Evolutionary conservation across 73 alveolate genomes (phyloP).

Genomic region (Diophrys sp.): DNA sequence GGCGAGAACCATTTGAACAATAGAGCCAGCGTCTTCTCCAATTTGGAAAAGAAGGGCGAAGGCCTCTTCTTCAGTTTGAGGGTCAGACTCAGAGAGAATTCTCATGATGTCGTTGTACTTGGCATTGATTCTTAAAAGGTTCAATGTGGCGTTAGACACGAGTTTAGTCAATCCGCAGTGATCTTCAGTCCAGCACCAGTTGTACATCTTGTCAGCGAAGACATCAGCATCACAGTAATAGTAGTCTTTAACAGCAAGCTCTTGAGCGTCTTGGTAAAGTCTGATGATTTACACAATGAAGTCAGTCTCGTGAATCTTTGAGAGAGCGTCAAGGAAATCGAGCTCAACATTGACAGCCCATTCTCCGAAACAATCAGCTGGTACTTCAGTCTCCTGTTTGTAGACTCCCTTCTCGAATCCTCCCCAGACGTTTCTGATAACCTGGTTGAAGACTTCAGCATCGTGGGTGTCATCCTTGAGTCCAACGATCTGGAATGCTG

Average conservation of each 20-base stretch:
- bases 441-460: not conserved
- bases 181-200: not conserved
- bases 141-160: not conserved
- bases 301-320: not conserved
- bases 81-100: not conserved
- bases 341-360: not conserved
- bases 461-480: not conserved
- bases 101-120: not conserved
- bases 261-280: not conserved
- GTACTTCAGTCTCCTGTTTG: not conserved
- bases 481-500: no score
- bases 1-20: not conserved
- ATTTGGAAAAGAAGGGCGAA: not conserved
- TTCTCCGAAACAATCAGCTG: constrained; percentile 1
- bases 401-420: not conserved
- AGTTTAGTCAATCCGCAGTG: not conserved
- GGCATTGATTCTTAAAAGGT: not conserved
- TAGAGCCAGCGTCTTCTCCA: not conserved
- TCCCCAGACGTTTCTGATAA: not conserved
- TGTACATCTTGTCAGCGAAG: not conserved
- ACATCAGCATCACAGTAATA: not conserved
- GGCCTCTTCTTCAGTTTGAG: not conserved
- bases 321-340: not conserved
- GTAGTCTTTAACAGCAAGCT: not conserved
- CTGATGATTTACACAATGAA: not conserved